These are phyloP conservation scores for Pseudogymnoascus sp. DNA, from an alignment of 2,329 filamentous ascomycete species.

Conservation along the genomic window DNA sequence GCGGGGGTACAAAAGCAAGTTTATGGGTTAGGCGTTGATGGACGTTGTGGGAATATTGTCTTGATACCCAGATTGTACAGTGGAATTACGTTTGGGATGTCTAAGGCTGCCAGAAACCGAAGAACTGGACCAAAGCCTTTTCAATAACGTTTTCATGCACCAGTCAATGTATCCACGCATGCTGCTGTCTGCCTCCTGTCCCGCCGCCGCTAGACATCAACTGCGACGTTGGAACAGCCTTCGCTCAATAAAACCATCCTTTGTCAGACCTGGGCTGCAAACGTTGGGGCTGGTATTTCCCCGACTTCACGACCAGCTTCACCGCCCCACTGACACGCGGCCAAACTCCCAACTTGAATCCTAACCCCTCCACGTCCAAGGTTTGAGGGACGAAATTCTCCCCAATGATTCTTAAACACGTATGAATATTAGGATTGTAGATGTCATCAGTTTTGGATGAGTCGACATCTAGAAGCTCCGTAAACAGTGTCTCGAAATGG, in stretches of 20 bases:
- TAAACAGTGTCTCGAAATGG: neutral
- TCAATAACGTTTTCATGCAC: too few species aligned
- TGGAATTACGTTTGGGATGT: neutral
- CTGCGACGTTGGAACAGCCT: too few species aligned
- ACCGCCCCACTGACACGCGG: too few species aligned
- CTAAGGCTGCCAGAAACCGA: neutral
- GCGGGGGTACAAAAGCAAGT: neutral
- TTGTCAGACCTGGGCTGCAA: too few species aligned
- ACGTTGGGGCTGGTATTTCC: too few species aligned
- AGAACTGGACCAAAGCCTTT: too few species aligned
- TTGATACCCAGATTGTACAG: neutral
- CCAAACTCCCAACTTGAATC: too few species aligned
- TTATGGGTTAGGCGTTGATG: neutral
- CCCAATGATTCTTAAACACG: neutral
- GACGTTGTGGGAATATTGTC: neutral
- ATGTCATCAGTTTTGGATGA: neutral
- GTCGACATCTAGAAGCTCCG: neutral
- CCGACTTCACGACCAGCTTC: too few species aligned
- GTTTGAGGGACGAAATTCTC: neutral
- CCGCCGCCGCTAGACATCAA: too few species aligned
- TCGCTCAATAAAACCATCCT: too few species aligned
- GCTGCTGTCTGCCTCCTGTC: too few species aligned
- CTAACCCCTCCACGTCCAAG: neutral
- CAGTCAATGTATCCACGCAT: neutral
- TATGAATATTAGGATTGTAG: neutral